Base-by-base conservation (phyloP, 345 rosid species). In the Eucalyptus tenuipes region DNA sequence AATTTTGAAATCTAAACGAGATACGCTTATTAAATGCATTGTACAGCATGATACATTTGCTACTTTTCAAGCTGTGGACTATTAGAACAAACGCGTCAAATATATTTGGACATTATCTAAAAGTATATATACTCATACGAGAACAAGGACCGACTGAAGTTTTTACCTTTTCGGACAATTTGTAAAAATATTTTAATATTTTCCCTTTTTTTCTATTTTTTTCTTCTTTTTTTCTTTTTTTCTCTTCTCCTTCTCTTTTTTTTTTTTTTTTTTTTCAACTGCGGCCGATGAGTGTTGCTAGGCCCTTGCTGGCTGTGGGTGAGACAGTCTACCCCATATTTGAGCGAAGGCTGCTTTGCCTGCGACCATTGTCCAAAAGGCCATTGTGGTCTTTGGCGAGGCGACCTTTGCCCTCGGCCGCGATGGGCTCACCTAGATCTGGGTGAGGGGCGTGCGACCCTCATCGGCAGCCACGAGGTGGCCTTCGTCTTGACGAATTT, bases 251-350 rank as follows among this genome's bases (percentile, higher is more conserved):
- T 3, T n/a, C n/a, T n/a, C n/a, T n/a, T n/a, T n/a, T n/a, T n/a
- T 52, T 7, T 17, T 2, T 24, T 55, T 22, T 55, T 24, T 10
- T 10, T 2, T 0, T 0, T 29, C 29, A 24, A 55, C 2, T 55
- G 61, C 10, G 27, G 29, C 27, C 3, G 0, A 22, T 24, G 29
- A 55, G 61, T 9, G 61, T 8, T 13, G 61, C 61, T 24, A 29
- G 6, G 61, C 61, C 61, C 61, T 55, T 17, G 61, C 61, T 9
- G 61, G 61, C 61, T 1, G 29, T 24, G 29, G 27, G 0, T 8
- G 3, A 24, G 61, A 29, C 57, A 52, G 10, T 52, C 57, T 8
- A 3, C 57, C 57, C 57, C 2, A 52, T 52, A 52, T 52, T 52
- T 52, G 57, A 52, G 57, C 10, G 10, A 55, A 55, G 13, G 61